Evolutionary conservation across 257 asterid genomes (phyloP).

Genomic region (Solanum chilense): DNA sequence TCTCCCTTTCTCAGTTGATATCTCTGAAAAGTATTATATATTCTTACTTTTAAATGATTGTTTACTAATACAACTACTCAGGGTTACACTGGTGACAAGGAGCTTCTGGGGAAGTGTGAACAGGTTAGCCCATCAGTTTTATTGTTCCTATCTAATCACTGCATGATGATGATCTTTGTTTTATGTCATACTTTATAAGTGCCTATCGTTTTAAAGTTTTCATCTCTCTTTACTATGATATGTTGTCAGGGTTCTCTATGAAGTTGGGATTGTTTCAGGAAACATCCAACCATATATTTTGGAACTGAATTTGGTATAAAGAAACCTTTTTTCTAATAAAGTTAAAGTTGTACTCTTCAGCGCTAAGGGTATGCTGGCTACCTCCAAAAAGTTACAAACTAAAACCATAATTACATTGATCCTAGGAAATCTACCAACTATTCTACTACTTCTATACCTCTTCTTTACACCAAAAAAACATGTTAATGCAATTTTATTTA

Average conservation of each 20-base stretch:
- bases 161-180: neutral
- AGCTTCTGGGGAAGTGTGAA: conserved; percentile 88
- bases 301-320: neutral
- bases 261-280: neutral
- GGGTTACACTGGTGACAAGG: conserved; percentile 88
- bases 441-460: too few relatives aligned
- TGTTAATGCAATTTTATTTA: too few relatives aligned
- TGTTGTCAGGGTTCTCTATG: neutral
- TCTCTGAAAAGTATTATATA: neutral
- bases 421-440: too few relatives aligned
- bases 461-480: too few relatives aligned
- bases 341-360: too few relatives aligned
- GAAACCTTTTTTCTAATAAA: neutral
- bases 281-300: neutral
- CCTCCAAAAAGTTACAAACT: too few relatives aligned
- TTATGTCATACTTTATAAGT: neutral
- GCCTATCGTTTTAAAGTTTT: neutral
- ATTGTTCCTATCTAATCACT: neutral
- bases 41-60: conserved; percentile 1
- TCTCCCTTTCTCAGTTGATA: neutral
- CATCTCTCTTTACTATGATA: neutral
- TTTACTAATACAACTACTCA: conserved; percentile 18
- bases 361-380: too few relatives aligned
- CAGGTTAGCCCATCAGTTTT: conserved; percentile 41
- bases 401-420: too few relatives aligned